Conservation (phyloP, 1,284 basidiomycete species). For the Pyrrhoderma noxium region DNA sequence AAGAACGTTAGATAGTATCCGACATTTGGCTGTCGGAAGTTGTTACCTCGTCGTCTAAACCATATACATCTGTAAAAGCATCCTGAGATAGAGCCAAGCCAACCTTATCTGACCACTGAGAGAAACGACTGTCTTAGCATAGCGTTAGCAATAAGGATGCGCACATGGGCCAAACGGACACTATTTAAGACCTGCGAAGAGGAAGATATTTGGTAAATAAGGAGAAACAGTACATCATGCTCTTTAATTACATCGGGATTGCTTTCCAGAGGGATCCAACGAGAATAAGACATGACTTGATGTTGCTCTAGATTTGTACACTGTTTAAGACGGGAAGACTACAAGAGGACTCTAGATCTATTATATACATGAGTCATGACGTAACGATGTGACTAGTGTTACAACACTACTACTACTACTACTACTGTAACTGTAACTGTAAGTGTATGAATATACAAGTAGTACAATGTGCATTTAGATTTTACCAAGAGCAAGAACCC, state of each 20-base stretch:
- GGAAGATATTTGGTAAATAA: neutral
- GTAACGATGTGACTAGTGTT: neutral
- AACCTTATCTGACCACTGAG: conserved; percentile 70
- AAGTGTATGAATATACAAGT: neutral
- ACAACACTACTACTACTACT: neutral
- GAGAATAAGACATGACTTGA: neutral
- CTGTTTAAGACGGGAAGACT: neutral
- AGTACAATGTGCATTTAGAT: neutral
- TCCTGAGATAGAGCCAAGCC: conserved; percentile 56
- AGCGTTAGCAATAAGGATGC: neutral
- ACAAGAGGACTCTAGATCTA: neutral
- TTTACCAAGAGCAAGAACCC: neutral
- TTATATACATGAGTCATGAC: neutral
- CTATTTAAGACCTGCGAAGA: conserved; percentile 21
- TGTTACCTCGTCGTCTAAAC: conserved; percentile 64
- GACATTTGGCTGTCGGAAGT: neutral
- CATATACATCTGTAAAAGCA: conserved; percentile 76
- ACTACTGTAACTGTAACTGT: neutral
- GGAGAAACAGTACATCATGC: conserved; percentile 6
- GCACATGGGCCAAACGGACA: conserved; percentile 12
- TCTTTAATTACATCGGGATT: conserved; percentile 54
- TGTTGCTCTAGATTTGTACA: conserved; percentile 13
- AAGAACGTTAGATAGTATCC: neutral
- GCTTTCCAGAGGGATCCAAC: conserved; percentile 73
- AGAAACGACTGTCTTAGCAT: neutral